These are phyloP conservation scores for Sutorius eximius DNA, from an alignment of 1,284 basidiomycete species.

Conservation along the genomic window DNA sequence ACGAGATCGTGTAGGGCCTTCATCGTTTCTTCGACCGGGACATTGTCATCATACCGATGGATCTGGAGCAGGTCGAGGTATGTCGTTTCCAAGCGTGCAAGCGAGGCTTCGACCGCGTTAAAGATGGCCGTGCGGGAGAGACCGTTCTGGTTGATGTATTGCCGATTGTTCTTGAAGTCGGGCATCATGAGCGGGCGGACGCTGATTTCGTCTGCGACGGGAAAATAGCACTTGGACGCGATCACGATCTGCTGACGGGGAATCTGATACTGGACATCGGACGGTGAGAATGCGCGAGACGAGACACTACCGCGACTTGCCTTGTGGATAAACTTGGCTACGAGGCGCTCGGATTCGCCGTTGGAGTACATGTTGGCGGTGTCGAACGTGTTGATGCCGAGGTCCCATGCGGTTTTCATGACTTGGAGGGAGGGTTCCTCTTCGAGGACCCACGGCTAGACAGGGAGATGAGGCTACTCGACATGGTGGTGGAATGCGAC, in stretches of 20 bases:
- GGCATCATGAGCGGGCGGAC: background rate
- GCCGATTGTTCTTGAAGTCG: constrained; percentile 21
- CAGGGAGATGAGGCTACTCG: background rate
- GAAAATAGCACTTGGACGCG: constrained; percentile 40
- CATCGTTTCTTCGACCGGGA: constrained; percentile 45
- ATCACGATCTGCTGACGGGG: constrained; percentile 53
- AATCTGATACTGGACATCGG: constrained; percentile 46
- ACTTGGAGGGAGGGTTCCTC: constrained; percentile 43
- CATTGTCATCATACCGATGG: constrained; percentile 40
- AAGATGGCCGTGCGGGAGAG: constrained; percentile 46
- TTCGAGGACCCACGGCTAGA: constrained; percentile 43
- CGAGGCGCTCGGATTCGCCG: constrained; percentile 45
- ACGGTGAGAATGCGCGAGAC: background rate
- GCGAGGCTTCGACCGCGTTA: constrained; percentile 45
- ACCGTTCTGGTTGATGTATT: constrained; percentile 47
- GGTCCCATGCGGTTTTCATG: constrained; percentile 49
- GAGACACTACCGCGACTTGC: constrained; percentile 11
- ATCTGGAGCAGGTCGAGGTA: constrained; percentile 51
- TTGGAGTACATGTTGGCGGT: constrained; percentile 61
- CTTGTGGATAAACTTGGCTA: constrained; percentile 55
- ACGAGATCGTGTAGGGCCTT: constrained; percentile 47
- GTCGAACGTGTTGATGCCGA: constrained; percentile 47
- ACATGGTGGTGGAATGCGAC: background rate
- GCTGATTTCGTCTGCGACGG: constrained; percentile 21
- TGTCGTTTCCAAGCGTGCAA: constrained; percentile 41